phyloP scores from a whole-genome alignment of 176 grass and related monocot species.

The Tillandsia fasciculata region DNA sequence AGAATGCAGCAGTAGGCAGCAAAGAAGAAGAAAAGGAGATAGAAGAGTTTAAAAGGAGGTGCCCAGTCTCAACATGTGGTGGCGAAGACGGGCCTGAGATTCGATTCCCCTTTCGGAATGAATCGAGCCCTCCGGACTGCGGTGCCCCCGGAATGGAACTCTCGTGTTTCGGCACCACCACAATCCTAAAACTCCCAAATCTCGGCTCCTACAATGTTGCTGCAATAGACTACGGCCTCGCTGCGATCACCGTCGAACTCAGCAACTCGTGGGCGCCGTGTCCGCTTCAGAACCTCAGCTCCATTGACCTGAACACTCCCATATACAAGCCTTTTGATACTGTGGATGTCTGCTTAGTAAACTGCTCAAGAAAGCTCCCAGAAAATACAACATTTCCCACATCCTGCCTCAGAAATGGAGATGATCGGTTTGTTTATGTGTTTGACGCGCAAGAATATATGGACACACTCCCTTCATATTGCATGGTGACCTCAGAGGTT shows the following conservation, averaged over 20 bases:
- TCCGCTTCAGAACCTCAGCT: too few relatives aligned
- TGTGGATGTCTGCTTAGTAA: too few relatives aligned
- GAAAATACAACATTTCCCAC: too few relatives aligned
- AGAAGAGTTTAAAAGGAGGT: slow-evolving; percentile 20
- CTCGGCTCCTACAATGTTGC: slow-evolving; percentile 30
- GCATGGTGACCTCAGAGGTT: slow-evolving; percentile 10
- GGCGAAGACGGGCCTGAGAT: slow-evolving; percentile 30
- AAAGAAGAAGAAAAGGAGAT: slow-evolving; percentile 4
- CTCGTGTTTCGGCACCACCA: slow-evolving; percentile 32
- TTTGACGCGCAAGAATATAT: background rate
- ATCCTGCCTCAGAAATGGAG: too few relatives aligned
- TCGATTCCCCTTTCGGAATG: slow-evolving; percentile 24
- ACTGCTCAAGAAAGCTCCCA: too few relatives aligned
- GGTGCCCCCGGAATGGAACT: slow-evolving; percentile 33
- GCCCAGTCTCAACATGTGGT: slow-evolving; percentile 17
- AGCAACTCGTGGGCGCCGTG: too few relatives aligned
- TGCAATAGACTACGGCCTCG: slow-evolving; percentile 15
- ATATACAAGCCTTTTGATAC: too few relatives aligned
- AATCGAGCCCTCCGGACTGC: slow-evolving; percentile 6
- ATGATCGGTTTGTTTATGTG: slow-evolving; percentile 20
- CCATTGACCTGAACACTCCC: too few relatives aligned
- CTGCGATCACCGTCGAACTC: too few relatives aligned
- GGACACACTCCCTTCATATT: slow-evolving; percentile 26
- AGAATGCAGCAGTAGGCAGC: background rate
- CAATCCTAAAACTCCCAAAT: slow-evolving; percentile 25